Base-by-base conservation (phyloP, 768 basidiomycete species). In the Suillus brevipes region DNA sequence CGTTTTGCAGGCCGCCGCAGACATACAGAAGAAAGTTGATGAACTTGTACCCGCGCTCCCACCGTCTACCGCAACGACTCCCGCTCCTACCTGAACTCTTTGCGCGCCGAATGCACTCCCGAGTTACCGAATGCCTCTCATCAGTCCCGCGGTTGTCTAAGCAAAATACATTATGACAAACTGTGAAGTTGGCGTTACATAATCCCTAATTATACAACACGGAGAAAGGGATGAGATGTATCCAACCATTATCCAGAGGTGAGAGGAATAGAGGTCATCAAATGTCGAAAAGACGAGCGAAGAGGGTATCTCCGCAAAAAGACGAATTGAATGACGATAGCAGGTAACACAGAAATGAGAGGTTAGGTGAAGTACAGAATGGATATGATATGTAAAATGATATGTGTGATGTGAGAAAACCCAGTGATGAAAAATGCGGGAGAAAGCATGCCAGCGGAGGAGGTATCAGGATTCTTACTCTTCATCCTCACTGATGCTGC, bases 401-500 rank as follows among this genome's bases (percentile, higher is more conserved):
- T 45, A 50, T 53, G 37, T 36, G 53, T 49, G 25, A 38, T 49
- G 57, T 42, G 50, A 3, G 20, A 43, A 14, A 28, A 52, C 57
- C 37, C 58, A 31, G 40, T 20, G 40, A 37, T 34, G n/a, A 12
- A 49, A 34, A 56, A 64, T 56, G 42, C 47, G 37, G 60, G 63
- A 43, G 63, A 47, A 43, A 42, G 47, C 34, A 36, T 63, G 59
- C 60, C 61, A 47, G n/a, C 13, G 12, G 38, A 59, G 31, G 58
- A 59, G 45, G 42, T 66, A 67, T 78, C 68, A 76, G 74, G 76
- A 81, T 66, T 87, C 68, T 34, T 42, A 6, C 20, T 43, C 66
- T 57, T 83, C 90, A 67, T 83, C 86, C 61, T 90, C 92, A 76
- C 87, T 90, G 78, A 91, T 87, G 78, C 90, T 93, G 65, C 91